These are phyloP conservation scores for Mycoemilia scoparia DNA, from an alignment of 192 early-diverging fungal genomes.

Conservation along the genomic window DNA sequence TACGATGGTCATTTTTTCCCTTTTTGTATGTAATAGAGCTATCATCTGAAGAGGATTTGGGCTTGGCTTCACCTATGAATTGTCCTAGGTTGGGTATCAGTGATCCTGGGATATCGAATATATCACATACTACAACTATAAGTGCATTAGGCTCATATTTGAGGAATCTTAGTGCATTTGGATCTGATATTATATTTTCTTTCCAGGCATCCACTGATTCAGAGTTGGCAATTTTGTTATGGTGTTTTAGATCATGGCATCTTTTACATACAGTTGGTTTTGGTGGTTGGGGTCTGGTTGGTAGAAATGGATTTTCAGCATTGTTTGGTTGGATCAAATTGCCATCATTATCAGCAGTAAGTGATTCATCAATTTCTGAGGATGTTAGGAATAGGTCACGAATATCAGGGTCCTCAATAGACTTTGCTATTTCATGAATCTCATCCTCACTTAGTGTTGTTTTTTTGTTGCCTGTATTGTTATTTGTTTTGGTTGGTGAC, in stretches of 20 bases:
- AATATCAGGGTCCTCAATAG: conserved; percentile 23
- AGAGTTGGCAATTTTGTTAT: conserved; percentile 24
- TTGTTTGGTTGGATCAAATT: neutral
- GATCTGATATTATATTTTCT: conserved; percentile 29
- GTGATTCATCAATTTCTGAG: neutral
- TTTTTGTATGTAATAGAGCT: no score
- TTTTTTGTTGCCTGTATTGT: neutral
- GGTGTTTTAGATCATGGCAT: conserved; percentile 40
- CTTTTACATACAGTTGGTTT: conserved; percentile 39
- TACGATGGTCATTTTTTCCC: conserved; percentile 6
- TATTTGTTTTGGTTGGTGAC: neutral
- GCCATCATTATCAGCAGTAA: neutral
- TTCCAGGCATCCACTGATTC: conserved; percentile 21
- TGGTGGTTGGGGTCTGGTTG: neutral
- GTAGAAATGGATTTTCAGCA: neutral
- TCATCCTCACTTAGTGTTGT: conserved; percentile 23
- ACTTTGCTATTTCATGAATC: conserved; percentile 11
- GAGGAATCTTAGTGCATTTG: conserved; percentile 33
- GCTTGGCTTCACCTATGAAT: conserved; percentile 30
- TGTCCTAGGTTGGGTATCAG: conserved; percentile 28
- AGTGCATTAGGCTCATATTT: conserved; percentile 30
- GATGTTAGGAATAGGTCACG: conserved; percentile 7
- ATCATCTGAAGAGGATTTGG: no score
- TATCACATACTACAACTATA: conserved; percentile 40
- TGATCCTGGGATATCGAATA: conserved; percentile 49